A percentile compares a stretch with the other conserved stretches of the same genome.
phyloP scores from a whole-genome alignment of 202 grass and related monocot species.

The Setaria viridis region DNA sequence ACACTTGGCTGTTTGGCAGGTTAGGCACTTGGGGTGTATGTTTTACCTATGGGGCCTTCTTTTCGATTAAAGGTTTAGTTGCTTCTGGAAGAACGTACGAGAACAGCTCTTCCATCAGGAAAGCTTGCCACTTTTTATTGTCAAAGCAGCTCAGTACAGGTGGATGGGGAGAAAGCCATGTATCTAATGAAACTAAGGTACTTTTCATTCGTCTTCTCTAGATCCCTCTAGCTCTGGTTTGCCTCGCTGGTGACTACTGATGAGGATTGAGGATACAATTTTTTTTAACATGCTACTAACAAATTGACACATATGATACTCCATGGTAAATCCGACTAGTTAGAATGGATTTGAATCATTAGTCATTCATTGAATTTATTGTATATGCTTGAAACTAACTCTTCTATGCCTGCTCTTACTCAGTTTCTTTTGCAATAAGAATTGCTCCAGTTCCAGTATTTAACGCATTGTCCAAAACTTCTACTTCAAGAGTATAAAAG shows the following conservation, averaged over 20 bases:
- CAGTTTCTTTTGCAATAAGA: background rate
- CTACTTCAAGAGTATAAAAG: background rate
- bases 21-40: background rate
- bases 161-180: conserved; percentile 65
- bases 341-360: background rate
- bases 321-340: background rate
- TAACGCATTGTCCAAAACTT: background rate
- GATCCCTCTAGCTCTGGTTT: background rate
- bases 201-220: too few species aligned
- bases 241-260: background rate
- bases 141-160: conserved; percentile 53
- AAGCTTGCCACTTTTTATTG: conserved; percentile 49
- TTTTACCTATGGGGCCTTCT: background rate
- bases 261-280: too few species aligned
- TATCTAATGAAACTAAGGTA: conserved; percentile 47
- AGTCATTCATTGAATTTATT: background rate
- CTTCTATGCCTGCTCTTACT: background rate
- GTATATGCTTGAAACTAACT: background rate
- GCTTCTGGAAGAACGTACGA: background rate
- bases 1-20: background rate
- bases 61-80: background rate
- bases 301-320: background rate
- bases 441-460: background rate
- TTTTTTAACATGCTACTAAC: background rate
- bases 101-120: background rate